Evolutionary conservation across 257 asterid genomes (phyloP).

Genomic region (Petrea volubilis): DNA sequence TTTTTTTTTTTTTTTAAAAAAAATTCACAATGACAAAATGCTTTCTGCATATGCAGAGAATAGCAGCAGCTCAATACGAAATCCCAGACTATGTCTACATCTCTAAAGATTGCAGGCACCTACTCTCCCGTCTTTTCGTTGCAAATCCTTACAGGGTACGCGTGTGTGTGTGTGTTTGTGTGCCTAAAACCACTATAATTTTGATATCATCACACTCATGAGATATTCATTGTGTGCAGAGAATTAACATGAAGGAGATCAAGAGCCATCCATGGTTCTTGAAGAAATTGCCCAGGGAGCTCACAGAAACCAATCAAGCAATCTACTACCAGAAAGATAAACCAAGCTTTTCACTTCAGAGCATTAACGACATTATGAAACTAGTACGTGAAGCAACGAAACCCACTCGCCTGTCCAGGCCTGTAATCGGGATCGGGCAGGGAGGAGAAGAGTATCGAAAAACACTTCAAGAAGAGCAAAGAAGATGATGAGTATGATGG

Average conservation of each 20-base stretch:
- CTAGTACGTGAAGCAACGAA: constrained; percentile 55
- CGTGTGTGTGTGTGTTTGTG: too few relatives aligned
- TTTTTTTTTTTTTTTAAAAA: too few relatives aligned
- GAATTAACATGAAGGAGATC: constrained; percentile 55
- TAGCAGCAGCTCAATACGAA: constrained; percentile 55
- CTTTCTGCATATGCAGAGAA: constrained; percentile 38
- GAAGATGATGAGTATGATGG: constrained; percentile 69
- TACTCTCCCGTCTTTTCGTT: constrained; percentile 57
- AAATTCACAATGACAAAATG: too few relatives aligned
- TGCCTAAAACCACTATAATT: too few relatives aligned
- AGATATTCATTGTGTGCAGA: constrained; percentile 32
- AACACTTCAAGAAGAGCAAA: constrained; percentile 24
- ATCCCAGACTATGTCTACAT: constrained; percentile 64
- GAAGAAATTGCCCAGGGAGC: constrained; percentile 68
- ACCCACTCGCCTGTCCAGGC: constrained; percentile 40
- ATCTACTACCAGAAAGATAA: constrained; percentile 49
- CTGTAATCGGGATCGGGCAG: constrained; percentile 48
- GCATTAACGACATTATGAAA: constrained; percentile 66
- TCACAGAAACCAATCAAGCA: constrained; percentile 56
- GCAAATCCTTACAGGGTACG: constrained; percentile 50
- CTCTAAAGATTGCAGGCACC: constrained; percentile 64
- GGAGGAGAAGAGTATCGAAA: constrained; percentile 48
- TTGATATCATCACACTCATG: too few relatives aligned
- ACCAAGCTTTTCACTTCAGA: constrained; percentile 62
- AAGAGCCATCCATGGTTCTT: constrained; percentile 66